Evolutionary conservation across 1,284 basidiomycete species (phyloP).

Genomic region (Ganoderma boninense): DNA sequence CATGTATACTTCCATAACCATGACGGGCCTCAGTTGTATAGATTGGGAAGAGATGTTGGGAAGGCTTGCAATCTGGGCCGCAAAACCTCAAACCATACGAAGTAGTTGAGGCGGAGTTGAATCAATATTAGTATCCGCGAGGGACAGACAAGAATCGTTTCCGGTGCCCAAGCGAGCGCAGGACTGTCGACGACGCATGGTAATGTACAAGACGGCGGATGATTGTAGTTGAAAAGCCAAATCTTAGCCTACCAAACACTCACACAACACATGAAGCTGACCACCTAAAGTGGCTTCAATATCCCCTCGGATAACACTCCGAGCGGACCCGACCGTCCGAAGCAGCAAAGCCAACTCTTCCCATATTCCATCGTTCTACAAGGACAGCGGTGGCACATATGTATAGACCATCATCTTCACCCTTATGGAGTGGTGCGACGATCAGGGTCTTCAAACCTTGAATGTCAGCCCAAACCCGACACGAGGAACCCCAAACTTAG

Average conservation of each 20-base stretch:
- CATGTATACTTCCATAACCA: no score
- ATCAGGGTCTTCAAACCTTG: no score
- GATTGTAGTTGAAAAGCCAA: neutral
- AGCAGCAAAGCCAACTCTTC: neutral
- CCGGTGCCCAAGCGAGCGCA: neutral
- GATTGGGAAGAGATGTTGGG: no score
- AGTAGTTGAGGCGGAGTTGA: no score
- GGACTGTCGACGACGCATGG: neutral
- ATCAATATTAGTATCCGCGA: neutral
- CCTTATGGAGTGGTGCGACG: neutral
- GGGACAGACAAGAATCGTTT: neutral
- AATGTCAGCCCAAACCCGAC: neutral
- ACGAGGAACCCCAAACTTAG: constrained; percentile 9
- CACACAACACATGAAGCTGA: neutral
- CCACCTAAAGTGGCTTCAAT: neutral
- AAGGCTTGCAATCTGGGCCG: no score
- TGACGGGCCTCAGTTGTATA: no score
- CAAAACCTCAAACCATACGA: no score
- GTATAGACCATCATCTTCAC: neutral
- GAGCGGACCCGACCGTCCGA: neutral
- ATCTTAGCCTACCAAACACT: neutral
- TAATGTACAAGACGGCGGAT: no score
- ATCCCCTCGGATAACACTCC: neutral
- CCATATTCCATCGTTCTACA: neutral
- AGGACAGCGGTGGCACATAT: neutral